Conservation (phyloP, 345 rosid genomes). For the Rhizophora apiculata region DNA sequence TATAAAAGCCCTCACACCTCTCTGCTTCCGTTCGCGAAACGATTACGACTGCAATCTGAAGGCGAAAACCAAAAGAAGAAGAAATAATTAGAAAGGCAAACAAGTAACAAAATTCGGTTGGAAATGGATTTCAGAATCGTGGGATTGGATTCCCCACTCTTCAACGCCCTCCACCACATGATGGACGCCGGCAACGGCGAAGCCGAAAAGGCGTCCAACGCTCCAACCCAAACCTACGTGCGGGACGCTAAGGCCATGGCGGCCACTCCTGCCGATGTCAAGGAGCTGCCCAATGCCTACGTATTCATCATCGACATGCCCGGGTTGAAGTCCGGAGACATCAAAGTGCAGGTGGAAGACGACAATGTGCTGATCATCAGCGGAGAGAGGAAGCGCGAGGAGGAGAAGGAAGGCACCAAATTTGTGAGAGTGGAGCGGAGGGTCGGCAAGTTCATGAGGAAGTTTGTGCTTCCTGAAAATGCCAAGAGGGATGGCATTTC, state of each 20-base stretch:
- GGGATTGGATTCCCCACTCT: neutral
- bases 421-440: slow-evolving; percentile 81
- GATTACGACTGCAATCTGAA: neutral
- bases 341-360: slow-evolving; percentile 76
- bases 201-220: neutral
- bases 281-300: slow-evolving; percentile 48
- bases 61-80: no score
- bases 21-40: neutral
- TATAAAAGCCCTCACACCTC: neutral
- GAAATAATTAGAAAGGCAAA: no score
- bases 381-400: slow-evolving; percentile 58
- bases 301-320: slow-evolving; percentile 79
- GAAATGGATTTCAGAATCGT: neutral
- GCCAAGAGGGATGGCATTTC: slow-evolving; percentile 53
- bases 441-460: slow-evolving; percentile 73
- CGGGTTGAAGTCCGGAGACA: slow-evolving; percentile 58
- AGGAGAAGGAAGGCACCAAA: slow-evolving; percentile 54
- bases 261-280: slow-evolving; percentile 72
- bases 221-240: slow-evolving; percentile 48
- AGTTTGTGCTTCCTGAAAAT: slow-evolving; percentile 64
- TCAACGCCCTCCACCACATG: neutral
- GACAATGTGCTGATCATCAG: slow-evolving; percentile 63
- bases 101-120: no score
- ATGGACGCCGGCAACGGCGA: neutral
- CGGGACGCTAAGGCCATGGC: slow-evolving; percentile 85